Base-by-base conservation (phyloP, 768 basidiomycete species). In the Suillus fuscotomentosus region DNA sequence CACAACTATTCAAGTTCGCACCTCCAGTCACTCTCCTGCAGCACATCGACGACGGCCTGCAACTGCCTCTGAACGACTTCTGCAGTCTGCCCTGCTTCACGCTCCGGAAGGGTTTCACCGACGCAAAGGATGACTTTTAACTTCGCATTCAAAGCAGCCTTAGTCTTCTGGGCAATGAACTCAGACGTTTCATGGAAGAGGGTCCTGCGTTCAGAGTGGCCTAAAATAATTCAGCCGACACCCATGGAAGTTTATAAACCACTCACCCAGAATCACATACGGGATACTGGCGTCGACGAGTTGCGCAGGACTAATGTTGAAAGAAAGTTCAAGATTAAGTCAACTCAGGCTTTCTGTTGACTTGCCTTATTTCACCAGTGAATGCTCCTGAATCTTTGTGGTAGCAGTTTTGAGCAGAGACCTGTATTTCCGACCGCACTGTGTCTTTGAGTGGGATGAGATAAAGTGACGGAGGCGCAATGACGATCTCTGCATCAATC, bases 171-270 rank as follows among this genome's bases (percentile, higher is more conserved):
- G 13, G 94, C 96, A 66, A 99, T 88, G 53, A 89, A 68, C 62
- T 86, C 88, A 63, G 92, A 93, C 36, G 88, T 85, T 77, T 99
- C 97, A 73, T 89, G 84, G 85, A 99, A 99, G 68, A 95, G 76
- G 9, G 93, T 90, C 66, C 97, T 90, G 68, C 97, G 92, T 78
- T 99, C 97, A 53, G 96, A 98, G 83, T 99, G 97, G 43, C 97
- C 91, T 91, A 48, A 64, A 57, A 42, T 43, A 24, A 55, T 55
- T 54, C 50, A 31, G 63, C n/a, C 42, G 61, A 34, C 42, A 63
- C 41, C 45, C 38, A 34, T 50, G 15, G n/a, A 27, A 63, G 20
- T 55, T 47, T 20, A 51, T 53, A 41, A 20, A 42, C 38, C 67
- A 67, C 83, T 38, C 70, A 91, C 91, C 97, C 60, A 98, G 86